A percentile compares a stretch with the other conserved stretches of the same genome.
These are phyloP conservation scores for Geotrichum reessii DNA, from an alignment of 1,139 yeast genomes.

Conservation along the genomic window DNA sequence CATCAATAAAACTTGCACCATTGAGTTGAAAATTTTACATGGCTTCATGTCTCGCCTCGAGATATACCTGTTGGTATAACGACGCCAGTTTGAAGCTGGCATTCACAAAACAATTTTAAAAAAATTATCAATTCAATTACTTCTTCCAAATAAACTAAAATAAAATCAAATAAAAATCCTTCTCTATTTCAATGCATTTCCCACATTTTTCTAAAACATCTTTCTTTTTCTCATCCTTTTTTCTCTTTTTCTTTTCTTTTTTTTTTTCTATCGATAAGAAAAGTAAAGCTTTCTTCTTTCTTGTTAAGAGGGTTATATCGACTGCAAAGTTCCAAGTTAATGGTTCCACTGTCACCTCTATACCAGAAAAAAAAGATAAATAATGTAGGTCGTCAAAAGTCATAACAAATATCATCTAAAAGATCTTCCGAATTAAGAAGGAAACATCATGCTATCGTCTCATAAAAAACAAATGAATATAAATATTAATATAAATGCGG, in stretches of 20 bases:
- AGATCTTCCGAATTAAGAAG: conserved; percentile 8
- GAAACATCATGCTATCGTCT: conserved; percentile 3
- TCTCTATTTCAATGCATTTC: background rate
- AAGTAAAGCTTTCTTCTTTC: background rate
- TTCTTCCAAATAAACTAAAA: conserved; percentile 3
- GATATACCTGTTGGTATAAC: too few species aligned
- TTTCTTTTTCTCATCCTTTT: background rate
- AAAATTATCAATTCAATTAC: background rate
- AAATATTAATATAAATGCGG: background rate
- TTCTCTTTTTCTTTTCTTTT: conserved; percentile 3
- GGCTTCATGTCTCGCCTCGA: too few species aligned
- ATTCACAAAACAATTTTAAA: background rate
- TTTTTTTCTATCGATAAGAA: background rate
- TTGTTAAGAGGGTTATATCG: background rate
- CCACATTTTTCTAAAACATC: background rate
- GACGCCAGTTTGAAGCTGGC: too few species aligned
- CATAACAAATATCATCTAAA: conserved; percentile 9
- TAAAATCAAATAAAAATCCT: background rate
- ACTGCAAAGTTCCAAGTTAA: conserved; percentile 15
- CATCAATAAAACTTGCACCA: background rate
- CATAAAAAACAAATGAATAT: conserved; percentile 1
- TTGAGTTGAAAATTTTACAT: too few species aligned
- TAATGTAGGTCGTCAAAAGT: background rate
- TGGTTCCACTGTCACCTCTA: conserved; percentile 13
- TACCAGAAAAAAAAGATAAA: conserved; percentile 5